Conservation (phyloP, 1,284 basidiomycete genomes). For the Garcileccinum viscosum region DNA sequence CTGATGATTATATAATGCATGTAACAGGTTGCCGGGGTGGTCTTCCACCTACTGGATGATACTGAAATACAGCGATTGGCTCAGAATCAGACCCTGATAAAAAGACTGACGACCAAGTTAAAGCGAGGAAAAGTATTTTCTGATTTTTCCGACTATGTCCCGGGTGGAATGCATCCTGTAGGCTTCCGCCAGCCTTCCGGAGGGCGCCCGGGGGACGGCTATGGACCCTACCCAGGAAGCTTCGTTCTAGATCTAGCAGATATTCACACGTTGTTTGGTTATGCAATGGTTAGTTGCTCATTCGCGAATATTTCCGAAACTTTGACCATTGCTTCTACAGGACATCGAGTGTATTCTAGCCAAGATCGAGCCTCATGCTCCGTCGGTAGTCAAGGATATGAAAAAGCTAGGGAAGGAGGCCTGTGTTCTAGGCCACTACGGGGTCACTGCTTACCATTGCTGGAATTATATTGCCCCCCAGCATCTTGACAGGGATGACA, state of each 20-base stretch:
- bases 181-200: constrained; percentile 2
- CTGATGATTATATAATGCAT: too few species aligned
- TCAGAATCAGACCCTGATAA: constrained; percentile 8
- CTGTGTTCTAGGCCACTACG: constrained; percentile 1
- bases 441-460: constrained; percentile 10
- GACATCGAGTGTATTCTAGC: constrained; percentile 3
- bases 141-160: background rate
- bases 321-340: background rate
- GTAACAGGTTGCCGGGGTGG: background rate
- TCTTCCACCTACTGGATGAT: background rate
- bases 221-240: background rate
- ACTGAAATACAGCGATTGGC: background rate
- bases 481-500: background rate
- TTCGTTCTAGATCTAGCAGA: background rate
- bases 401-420: background rate
- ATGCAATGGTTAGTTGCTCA: background rate
- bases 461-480: constrained; percentile 3
- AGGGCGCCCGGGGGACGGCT: constrained; percentile 7
- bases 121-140: background rate
- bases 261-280: background rate
- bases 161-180: constrained; percentile 4
- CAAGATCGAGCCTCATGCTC: constrained; percentile 2
- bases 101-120: background rate
- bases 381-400: background rate
- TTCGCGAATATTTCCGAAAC: background rate